Evolutionary conservation across 2,329 filamentous ascomycete species (phyloP).

Genomic region (Aphanocladium album): DNA sequence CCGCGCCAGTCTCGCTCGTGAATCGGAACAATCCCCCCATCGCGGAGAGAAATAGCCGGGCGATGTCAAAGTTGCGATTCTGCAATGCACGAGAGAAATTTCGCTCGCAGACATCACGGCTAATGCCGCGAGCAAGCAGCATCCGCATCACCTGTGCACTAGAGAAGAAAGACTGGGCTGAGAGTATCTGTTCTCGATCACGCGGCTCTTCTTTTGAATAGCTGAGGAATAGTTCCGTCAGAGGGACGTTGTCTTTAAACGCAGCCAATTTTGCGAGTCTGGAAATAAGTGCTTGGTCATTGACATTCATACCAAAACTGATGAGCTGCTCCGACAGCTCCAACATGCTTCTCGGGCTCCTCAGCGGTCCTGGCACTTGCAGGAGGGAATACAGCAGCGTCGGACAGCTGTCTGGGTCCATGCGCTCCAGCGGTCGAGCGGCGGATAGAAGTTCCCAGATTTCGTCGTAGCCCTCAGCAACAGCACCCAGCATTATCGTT

Average conservation of each 20-base stretch:
- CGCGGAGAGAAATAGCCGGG: neutral
- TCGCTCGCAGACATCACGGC: neutral
- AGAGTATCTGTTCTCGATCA: neutral
- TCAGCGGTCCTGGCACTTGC: accelerated
- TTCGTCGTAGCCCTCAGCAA: neutral
- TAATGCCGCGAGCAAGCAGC: neutral
- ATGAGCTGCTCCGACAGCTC: neutral
- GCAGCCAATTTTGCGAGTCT: neutral
- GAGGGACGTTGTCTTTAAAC: neutral
- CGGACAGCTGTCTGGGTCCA: neutral
- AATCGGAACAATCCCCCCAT: neutral
- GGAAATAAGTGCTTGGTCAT: neutral
- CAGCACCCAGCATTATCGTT: neutral
- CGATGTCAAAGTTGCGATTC: neutral
- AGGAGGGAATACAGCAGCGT: neutral
- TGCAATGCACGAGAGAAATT: neutral
- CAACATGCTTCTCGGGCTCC: neutral
- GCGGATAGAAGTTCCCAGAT: neutral
- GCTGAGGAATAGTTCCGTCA: neutral
- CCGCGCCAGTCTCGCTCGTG: too few relatives aligned
- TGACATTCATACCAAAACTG: neutral
- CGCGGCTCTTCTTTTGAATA: neutral
- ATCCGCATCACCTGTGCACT: neutral
- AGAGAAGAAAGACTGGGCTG: accelerated
- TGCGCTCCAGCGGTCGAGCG: neutral